Base-by-base conservation (phyloP, 805 yeast species). In the Metschnikowia peoriensis region DNA sequence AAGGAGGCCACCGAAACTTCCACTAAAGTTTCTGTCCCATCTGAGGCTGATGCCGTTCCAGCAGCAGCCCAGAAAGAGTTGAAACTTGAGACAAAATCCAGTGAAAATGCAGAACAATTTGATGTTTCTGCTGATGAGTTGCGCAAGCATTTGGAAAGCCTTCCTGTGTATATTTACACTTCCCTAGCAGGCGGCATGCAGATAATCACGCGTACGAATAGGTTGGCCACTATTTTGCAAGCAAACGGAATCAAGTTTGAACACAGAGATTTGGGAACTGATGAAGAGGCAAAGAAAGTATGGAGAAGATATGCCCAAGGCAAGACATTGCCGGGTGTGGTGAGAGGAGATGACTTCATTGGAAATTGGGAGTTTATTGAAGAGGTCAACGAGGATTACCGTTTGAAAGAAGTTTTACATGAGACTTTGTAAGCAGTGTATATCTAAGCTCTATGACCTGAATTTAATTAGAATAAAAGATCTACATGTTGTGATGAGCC, bases 171-270 rank as follows among this genome's bases (percentile, higher is more conserved):
- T 66, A 66, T 91, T 28, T 90, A 77, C 71, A 91, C 97, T 0
- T 92, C 97, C 0, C 74, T 90, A 42, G 93, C 96, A 0, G 96
- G 96, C 28, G 96, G 94, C 1, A 85, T 83, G 79, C 88, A 86
- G 66, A 82, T 92, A 67, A 81, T 85, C 57, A 80, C 86, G 14
- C 76, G 92, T 60, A 90, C 97, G 14, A 88, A 87, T 62, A 75
- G 96, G 51, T 69, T 92, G 52, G 80, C 80, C 11, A 86, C 90
- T 0, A 88, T 91, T 49, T 75, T 91, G 48, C 79, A 82, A 39
- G 96, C 92, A 4, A 88, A 90, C 66, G 79, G 83, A 45, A 72
- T 91, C 47, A 76, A 81, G 53, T 88, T 83, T 65, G 79, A 81
- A 32, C 79, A 82, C 64, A 82, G 88, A 52, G 97, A 91, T 65